Base-by-base conservation (phyloP, 2,329 filamentous ascomycete genomes). In the Colletotrichum tropicicola region DNA sequence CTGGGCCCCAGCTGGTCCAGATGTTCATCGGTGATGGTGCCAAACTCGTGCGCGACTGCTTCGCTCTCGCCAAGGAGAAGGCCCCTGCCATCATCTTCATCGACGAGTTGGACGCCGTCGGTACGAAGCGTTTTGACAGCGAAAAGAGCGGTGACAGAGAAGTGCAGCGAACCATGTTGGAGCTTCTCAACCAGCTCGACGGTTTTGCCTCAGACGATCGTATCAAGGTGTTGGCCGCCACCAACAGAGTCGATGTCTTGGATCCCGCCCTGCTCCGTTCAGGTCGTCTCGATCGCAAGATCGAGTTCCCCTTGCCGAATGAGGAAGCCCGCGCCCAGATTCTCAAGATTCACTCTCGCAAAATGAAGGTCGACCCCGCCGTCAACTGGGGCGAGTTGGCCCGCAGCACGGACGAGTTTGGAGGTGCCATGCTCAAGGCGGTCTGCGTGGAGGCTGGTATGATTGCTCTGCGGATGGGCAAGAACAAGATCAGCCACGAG, bases 21-120 rank as follows among this genome's bases (percentile, higher is more conserved):
- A 99, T 98, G 96, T 99, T 98, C 79, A 99, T 99, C 41, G 96
- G 96, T 77, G 97, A 99, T 71, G 96, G 96, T 74, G 96, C 97
- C 44, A 99, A 99, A 82, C 88, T 99, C 28, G 96, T 99, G 43
- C 92, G 96, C 64, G 96, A 99, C 82, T 97, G 93, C 81, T 99
- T 99, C 77, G 96, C 96, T 2, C 85, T 99, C 13, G 96, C 96
- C 57, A 99, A 99, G 79, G 96, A 99, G 81, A 99, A 99, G 85
- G 96, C 96, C 0, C 97, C 96, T 0, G 94, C 96, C 63, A 99
- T 99, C 79, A 99, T 99, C 79, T 99, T 99, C 85, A 98, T 99
- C 73, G 96, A 99, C 81, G 96, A 99, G 81, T 83, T 99, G 68
- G 96, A 99, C 77, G 96, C 96, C 62, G 91, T 99, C n/a, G 96